Percentiles rank a stretch among this genome's conserved stretches.
Evolutionary conservation across 257 asterid species (phyloP).

Genomic region (Nicotiana attenuata): DNA sequence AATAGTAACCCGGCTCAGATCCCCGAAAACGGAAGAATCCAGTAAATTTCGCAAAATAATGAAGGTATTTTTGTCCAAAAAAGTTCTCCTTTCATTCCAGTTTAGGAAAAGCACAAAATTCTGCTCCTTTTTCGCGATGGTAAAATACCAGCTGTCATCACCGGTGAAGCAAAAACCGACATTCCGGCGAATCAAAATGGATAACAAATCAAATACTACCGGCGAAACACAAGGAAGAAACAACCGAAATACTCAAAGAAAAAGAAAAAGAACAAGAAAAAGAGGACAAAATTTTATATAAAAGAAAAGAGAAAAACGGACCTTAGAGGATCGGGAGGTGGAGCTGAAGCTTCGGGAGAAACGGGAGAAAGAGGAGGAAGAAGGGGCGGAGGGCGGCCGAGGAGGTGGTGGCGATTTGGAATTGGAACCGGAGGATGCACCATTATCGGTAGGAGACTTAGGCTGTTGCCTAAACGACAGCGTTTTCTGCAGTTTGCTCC

Average conservation of each 20-base stretch:
- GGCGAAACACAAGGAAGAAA: background rate
- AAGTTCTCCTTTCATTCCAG: background rate
- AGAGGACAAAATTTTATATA: background rate
- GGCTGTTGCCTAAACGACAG: conserved; percentile 14
- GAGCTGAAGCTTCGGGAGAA: conserved; percentile 21
- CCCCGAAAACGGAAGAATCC: background rate
- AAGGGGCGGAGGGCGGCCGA: background rate
- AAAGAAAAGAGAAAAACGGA: background rate
- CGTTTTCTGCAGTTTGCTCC: conserved; percentile 31
- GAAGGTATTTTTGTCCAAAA: background rate
- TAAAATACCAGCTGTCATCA: background rate
- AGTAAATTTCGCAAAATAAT: background rate
- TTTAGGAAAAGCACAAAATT: background rate
- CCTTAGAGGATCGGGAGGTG: conserved; percentile 21
- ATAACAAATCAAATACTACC: background rate
- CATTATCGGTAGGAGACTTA: background rate
- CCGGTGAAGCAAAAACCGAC: background rate
- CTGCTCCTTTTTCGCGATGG: background rate
- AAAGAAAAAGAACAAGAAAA: background rate
- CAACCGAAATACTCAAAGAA: background rate
- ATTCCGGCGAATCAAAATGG: background rate
- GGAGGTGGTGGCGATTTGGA: conserved; percentile 9
- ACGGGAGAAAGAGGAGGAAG: conserved; percentile 11
- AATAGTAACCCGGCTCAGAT: background rate
- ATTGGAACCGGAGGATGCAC: conserved; percentile 2